Evolutionary conservation across 306 rosid species (phyloP).

Genomic region (Cucurbita moschata): DNA sequence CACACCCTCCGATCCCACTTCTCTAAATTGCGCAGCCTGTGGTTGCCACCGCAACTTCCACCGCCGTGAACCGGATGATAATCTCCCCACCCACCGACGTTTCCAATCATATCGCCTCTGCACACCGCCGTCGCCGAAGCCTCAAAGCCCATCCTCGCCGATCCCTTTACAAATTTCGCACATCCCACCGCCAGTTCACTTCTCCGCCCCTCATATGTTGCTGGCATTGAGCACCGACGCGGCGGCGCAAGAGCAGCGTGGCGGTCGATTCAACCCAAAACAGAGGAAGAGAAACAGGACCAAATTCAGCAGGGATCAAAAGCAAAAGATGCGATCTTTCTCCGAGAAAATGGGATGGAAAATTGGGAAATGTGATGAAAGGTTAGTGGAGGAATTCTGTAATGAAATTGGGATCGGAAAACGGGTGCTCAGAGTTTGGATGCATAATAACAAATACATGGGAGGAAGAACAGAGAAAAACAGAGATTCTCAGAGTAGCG

Average conservation of each 20-base stretch:
- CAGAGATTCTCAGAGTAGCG: not conserved
- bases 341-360: constrained; percentile 73
- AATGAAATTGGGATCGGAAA: constrained; percentile 49
- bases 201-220: constrained; percentile 55
- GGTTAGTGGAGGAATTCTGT: constrained; percentile 49
- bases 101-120: constrained; percentile 15
- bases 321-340: constrained; percentile 60
- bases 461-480: constrained; percentile 15
- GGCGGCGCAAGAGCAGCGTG: constrained; percentile 13
- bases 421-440: constrained; percentile 78
- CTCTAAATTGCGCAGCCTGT: constrained; percentile 78
- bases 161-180: constrained; percentile 21
- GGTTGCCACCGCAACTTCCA: constrained; percentile 94
- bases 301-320: constrained; percentile 71
- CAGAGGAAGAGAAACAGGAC: constrained; percentile 55
- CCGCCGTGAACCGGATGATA: constrained; percentile 50
- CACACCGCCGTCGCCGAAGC: constrained; percentile 17
- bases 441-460: constrained; percentile 84
- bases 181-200: constrained; percentile 33
- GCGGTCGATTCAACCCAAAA: not conserved
- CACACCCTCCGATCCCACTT: constrained; percentile 42
- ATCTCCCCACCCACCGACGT: not conserved
- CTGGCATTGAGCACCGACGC: constrained; percentile 33
- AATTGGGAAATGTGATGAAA: constrained; percentile 50
- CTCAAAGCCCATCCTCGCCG: constrained; percentile 32